Base-by-base conservation (phyloP, 1,284 basidiomycete genomes). In the Ustilago crameri region DNA sequence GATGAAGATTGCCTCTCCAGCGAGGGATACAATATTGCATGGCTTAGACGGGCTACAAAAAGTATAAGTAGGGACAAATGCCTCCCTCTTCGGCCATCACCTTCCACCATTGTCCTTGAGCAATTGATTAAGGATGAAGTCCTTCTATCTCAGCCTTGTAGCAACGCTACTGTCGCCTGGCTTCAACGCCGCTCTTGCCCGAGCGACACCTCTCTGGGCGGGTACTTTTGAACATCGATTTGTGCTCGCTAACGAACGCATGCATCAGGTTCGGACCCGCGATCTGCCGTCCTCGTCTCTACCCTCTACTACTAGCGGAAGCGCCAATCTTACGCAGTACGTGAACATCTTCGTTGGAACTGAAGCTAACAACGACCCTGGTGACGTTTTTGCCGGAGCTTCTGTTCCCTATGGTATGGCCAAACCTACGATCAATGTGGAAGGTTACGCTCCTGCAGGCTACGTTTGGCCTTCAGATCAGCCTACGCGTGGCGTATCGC, bases 391-490 rank as follows among this genome's bases (percentile, higher is more conserved):
- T 48, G 71, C 74, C 9, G 76, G 74, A 26, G 76, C 67, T 9
- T 66, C 77, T 3, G 59, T 74, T 5, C 79, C 77, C 10, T 80
- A 78, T 42, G 77, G 79, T 7, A 72, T 76, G 69, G 79, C 70
- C 48, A 78, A 79, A 44, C 62, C 74, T 32, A 72, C 70, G 5
- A 64, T 77, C 61, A 74, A 75, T 55, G 58, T 78, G 40, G 75
- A 78, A 40, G 61, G 60, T 18, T 79, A 80, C 40, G 68, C 74
- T 20, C 79, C 79, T 5, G 71, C 76, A 4, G 76, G 76, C 24
- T 74, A 79, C 44, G 70, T 72, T 22, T 69, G 51, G 46, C 58
- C 71, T 8, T 45, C 54, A 10, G 52, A 67, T 38, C 56, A 70
- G 32, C 56, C 63, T 8, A 70, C 78, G 17, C 74, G 78, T n/a